Percentiles rank a stretch among this genome's conserved stretches.
These are phyloP conservation scores for Spongospora subterranea DNA, from an alignment of 208 protist genomes.

Conservation along the genomic window DNA sequence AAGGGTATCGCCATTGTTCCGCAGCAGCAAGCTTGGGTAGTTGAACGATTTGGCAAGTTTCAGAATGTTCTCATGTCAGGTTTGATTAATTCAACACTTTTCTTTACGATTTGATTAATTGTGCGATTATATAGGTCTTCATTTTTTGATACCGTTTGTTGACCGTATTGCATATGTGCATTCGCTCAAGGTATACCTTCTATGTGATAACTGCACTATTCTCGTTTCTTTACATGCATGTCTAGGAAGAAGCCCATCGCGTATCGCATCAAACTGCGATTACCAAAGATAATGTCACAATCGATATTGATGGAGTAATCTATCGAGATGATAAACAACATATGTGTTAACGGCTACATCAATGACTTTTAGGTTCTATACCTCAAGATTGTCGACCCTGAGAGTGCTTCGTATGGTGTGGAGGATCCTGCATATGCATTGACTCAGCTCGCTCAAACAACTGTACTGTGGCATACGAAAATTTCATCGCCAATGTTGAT, in stretches of 20 bases:
- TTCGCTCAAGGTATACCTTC: conserved; percentile 87
- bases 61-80: conserved; percentile 84
- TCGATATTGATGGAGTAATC: conserved; percentile 87
- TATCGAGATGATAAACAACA: background rate
- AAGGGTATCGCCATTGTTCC: conserved; percentile 81
- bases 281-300: conserved; percentile 92
- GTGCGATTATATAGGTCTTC: conserved; percentile 71
- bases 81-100: too few relatives aligned
- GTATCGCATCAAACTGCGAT: conserved; percentile 80
- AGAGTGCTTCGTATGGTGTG: conserved; percentile 85
- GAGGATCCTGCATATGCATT: conserved; percentile 92
- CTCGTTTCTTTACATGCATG: background rate
- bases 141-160: conserved; percentile 87
- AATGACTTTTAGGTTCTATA: conserved; percentile 80
- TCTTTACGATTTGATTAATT: background rate
- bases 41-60: conserved; percentile 91
- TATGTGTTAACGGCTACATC: background rate
- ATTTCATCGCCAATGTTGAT: background rate
- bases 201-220: conserved; percentile 72
- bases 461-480: conserved; percentile 60
- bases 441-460: conserved; percentile 92
- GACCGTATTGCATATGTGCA: conserved; percentile 92
- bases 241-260: conserved; percentile 53
- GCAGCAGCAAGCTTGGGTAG: conserved; percentile 88
- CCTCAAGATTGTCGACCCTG: conserved; percentile 85